Evolutionary conservation across 768 basidiomycete genomes (phyloP), one percentile per base, ranked within the genome.

Genomic region (Boletus eberwhitei): DNA sequence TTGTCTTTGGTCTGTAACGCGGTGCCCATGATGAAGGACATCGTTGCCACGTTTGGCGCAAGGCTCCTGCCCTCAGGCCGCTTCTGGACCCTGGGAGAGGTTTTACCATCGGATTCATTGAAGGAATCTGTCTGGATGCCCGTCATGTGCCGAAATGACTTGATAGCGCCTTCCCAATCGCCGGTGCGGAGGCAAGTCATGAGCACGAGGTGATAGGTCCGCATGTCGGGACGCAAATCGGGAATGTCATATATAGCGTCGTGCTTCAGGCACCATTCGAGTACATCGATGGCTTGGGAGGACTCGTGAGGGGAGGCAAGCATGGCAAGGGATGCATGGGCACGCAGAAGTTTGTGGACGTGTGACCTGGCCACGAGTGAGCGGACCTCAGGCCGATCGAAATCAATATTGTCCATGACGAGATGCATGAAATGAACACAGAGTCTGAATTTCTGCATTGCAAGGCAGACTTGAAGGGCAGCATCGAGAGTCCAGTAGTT

Each of bases 181-280:
- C 66, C 74, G 35, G 75, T 74, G 52, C 79, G 78, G 80, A 84
- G 81, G 67, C 89, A 91, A 2, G 80, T 78, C 56, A 75, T 69
- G 62, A 90, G 75, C 48, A 83, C 84, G 26, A 86, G 75, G 57
- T 81, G 79, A 68, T 80, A 90, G 9, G 86, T 82, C 48, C 59
- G 61, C 53, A 56, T 29, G 50, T 68, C 57, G 6, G 71, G 70
- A 21, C 73, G 67, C 26, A 75, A 52, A n/a, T 73, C 71, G 31
- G 74, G 74, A 4, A 79, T 77, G 55, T 74, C 74, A n/a, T 71
- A 74, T 19, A 73, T 64, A 24, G 77, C 75, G 60, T 81, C 81
- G 54, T 80, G 78, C 48, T 76, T 74, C 50, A 88, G 67, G 80
- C 87, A 86, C 86, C 87, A 89, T 63, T 87, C 79, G 24, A 92